phyloP scores from a whole-genome alignment of 148 eudicot genomes.

The Limonium bicolor region DNA sequence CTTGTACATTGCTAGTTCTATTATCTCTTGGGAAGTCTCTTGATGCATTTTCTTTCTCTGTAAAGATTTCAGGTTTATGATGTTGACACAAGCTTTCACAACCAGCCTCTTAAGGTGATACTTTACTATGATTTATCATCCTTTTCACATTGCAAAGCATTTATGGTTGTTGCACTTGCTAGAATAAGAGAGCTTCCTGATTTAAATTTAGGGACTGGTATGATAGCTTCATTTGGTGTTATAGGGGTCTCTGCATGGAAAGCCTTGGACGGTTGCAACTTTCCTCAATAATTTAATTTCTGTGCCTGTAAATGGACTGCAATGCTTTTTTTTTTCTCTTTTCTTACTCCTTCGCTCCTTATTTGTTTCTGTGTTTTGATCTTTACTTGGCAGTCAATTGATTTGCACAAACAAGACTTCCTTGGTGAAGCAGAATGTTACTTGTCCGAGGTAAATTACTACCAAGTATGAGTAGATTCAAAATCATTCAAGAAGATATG shows the following conservation, averaged over 20 bases:
- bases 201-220: no score
- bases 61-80: conserved; percentile 73
- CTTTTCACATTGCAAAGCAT: no score
- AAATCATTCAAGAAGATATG: no score
- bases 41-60: conserved; percentile 3
- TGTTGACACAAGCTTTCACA: conserved; percentile 70
- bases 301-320: neutral
- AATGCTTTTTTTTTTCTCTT: neutral
- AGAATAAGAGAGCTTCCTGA: no score
- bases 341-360: no score
- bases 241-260: conserved; percentile 9
- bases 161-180: no score
- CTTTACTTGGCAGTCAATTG: conserved; percentile 31
- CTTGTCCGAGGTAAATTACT: conserved; percentile 65
- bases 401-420: conserved; percentile 71
- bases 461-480: neutral
- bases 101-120: conserved; percentile 56
- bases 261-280: no score
- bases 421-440: conserved; percentile 76
- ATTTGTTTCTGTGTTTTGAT: neutral
- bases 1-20: neutral
- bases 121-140: no score
- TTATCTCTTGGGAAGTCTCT: neutral
- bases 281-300: neutral
- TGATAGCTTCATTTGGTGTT: no score